Evolutionary conservation across 2,329 filamentous ascomycete genomes (phyloP).

Genomic region (Curvularia lunata): DNA sequence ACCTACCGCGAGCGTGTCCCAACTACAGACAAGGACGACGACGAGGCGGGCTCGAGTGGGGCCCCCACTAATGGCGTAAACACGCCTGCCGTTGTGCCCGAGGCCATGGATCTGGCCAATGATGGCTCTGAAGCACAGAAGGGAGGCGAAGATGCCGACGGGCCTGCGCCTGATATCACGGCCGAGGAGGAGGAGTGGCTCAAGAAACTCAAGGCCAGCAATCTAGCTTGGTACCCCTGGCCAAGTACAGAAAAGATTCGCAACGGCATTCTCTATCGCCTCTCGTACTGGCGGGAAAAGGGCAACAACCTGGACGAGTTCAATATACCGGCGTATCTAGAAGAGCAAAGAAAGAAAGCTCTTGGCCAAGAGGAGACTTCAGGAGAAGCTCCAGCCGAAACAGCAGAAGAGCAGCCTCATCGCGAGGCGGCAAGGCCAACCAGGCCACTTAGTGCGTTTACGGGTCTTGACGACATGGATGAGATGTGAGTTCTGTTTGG

Average conservation of each 20-base stretch:
- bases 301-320: conserved; percentile 30
- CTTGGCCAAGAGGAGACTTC: background rate
- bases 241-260: conserved; percentile 73
- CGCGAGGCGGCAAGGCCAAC: conserved; percentile 4
- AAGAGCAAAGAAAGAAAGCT: conserved; percentile 23
- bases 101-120: conserved; percentile 28
- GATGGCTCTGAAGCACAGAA: conserved; percentile 28
- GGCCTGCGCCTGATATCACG: conserved; percentile 30
- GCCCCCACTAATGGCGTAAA: conserved; percentile 39
- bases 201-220: conserved; percentile 38
- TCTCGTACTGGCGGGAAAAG: conserved; percentile 33
- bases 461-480: conserved; percentile 12
- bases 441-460: conserved; percentile 11
- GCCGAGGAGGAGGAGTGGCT: conserved; percentile 45
- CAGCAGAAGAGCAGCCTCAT: conserved; percentile 3
- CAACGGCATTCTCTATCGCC: conserved; percentile 64
- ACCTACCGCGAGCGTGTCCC: conserved; percentile 51
- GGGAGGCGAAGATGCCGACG: conserved; percentile 20
- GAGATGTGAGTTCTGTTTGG: conserved; percentile 1
- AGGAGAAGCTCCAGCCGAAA: background rate
- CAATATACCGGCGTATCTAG: conserved; percentile 30
- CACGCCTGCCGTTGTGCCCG: conserved; percentile 38
- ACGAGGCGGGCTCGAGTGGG: conserved; percentile 31
- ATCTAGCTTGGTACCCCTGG: conserved; percentile 72
- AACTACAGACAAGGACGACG: conserved; percentile 27